Conservation (phyloP, 2,329 filamentous ascomycete genomes). For the Xylaria sp. region DNA sequence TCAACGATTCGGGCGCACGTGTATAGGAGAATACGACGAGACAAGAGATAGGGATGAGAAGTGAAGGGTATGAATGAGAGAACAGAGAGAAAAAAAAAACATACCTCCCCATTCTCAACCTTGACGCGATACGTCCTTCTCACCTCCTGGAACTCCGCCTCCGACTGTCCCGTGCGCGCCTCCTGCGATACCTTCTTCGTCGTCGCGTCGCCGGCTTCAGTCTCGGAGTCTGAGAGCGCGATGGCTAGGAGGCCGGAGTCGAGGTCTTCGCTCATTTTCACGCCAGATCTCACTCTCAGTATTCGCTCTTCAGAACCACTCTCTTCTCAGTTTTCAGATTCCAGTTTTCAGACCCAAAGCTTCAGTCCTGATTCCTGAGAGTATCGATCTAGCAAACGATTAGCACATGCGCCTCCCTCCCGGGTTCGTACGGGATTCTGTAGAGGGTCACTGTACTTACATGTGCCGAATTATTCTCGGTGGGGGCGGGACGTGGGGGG, state of each 20-base stretch:
- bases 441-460: not conserved
- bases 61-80: not conserved
- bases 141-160: conserved; percentile 45
- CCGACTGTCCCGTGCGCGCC: conserved; percentile 38
- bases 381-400: too few relatives aligned
- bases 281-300: too few relatives aligned
- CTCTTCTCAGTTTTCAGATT: too few relatives aligned
- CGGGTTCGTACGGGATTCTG: too few relatives aligned
- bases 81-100: conserved; percentile 14
- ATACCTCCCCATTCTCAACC: conserved; percentile 51
- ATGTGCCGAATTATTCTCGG: not conserved
- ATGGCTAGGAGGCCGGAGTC: conserved; percentile 39
- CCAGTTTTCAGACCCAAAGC: too few relatives aligned
- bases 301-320: too few relatives aligned
- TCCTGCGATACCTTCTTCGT: conserved; percentile 13
- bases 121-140: conserved; percentile 43
- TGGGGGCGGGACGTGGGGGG: not conserved
- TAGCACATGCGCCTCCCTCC: too few relatives aligned
- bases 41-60: not conserved
- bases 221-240: conserved; percentile 37
- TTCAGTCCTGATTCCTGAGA: too few relatives aligned
- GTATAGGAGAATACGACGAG: too few relatives aligned
- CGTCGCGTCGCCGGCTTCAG: conserved; percentile 18
- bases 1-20: too few relatives aligned
- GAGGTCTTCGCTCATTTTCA: conserved; percentile 24